phyloP scores from a whole-genome alignment of 163 green algal species.

The Scenedesmus sp. region DNA sequence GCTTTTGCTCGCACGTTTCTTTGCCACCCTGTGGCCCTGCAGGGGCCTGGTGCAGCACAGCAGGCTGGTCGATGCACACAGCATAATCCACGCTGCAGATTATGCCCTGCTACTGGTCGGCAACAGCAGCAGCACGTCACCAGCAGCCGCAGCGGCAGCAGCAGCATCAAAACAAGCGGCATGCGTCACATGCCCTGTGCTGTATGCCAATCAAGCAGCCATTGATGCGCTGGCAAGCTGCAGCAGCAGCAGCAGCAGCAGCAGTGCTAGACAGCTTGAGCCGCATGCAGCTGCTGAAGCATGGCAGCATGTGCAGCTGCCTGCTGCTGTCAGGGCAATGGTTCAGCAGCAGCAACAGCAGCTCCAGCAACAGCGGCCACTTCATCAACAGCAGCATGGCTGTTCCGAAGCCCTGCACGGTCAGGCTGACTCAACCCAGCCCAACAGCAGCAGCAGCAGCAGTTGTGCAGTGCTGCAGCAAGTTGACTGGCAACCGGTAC shows the following conservation, averaged over 20 bases:
- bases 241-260: constrained; percentile 6
- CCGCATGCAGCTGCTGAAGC: neutral
- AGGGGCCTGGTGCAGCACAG: constrained; percentile 12
- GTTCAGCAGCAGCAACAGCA: constrained; percentile 4
- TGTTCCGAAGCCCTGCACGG: neutral
- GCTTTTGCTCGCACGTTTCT: neutral
- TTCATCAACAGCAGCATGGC: constrained; percentile 2
- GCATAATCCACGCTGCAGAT: neutral
- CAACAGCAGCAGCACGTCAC: neutral
- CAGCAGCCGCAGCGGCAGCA: neutral
- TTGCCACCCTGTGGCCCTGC: neutral
- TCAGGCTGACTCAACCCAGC: too few species aligned
- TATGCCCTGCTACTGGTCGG: constrained; percentile 24
- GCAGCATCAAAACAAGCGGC: neutral
- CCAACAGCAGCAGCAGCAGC: neutral
- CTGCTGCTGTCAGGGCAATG: neutral
- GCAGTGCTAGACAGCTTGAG: neutral
- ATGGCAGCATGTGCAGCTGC: constrained; percentile 13
- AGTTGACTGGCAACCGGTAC: neutral
- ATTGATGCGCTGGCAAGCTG: neutral
- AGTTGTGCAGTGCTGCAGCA: constrained; percentile 1
- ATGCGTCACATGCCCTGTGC: neutral
- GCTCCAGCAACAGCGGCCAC: neutral
- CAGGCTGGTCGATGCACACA: neutral
- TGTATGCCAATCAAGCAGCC: constrained; percentile 31